Evolutionary conservation across 2,329 filamentous ascomycete species (phyloP).

Genomic region (Dothiorella sarmentorum): DNA sequence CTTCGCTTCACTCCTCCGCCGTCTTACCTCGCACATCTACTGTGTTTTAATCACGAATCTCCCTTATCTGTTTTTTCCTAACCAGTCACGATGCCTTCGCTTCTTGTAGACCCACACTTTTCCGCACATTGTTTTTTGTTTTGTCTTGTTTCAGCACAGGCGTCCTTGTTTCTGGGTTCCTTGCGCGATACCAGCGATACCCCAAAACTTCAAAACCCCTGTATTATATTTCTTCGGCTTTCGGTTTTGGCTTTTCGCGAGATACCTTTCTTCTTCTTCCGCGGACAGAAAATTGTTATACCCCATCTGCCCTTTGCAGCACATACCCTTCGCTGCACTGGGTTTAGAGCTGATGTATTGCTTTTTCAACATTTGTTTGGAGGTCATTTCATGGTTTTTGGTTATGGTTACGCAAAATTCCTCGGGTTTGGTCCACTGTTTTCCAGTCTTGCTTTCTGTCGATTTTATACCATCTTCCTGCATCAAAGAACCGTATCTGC

Average conservation of each 20-base stretch:
- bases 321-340: neutral
- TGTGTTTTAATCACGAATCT: constrained; percentile 11
- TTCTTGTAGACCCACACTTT: constrained; percentile 8
- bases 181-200: constrained; percentile 15
- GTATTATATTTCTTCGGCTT: constrained; percentile 2
- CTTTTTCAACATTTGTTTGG: constrained; percentile 15
- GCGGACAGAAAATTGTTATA: constrained; percentile 33
- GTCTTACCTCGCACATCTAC: neutral
- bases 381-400: constrained; percentile 14
- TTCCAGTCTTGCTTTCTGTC: constrained; percentile 6
- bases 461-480: constrained; percentile 14
- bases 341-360: constrained; percentile 12
- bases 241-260: neutral
- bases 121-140: neutral
- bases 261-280: constrained; percentile 15
- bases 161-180: constrained; percentile 7
- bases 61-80: neutral
- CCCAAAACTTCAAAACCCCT: constrained; percentile 15
- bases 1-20: neutral
- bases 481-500: constrained; percentile 1
- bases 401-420: constrained; percentile 8
- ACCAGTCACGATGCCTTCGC: neutral
- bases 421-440: constrained; percentile 8
- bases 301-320: constrained; percentile 5
- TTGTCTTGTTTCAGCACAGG: constrained; percentile 9